Base-by-base conservation (phyloP, 176 grass and related monocot genomes). In the Areca catechu region DNA sequence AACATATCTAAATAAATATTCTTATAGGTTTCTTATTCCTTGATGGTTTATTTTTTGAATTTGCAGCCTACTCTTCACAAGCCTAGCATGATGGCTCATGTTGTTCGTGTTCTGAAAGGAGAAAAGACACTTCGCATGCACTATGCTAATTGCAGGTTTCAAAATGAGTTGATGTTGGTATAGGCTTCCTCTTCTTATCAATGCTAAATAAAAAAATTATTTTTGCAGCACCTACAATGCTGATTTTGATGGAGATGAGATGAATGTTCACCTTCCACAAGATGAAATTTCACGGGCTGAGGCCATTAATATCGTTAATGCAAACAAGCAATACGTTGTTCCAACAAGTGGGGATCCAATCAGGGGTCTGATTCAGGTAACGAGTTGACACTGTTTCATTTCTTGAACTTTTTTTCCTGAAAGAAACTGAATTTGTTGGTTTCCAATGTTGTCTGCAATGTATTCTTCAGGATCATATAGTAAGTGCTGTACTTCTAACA, bases 241-340 rank as follows among this genome's bases (percentile, higher is more conserved):
- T 71, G 91, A 96, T 96, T 96, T 96, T 90, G 91, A 96, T 48
- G 91, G 91, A 67, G 91, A 96, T 79, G 91, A 96, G 76, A 96
- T 96, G 91, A 96, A 96, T 65, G 86, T 96, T 43, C 91, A 96
- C 73, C 63, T 96, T 24, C 91, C 86, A 16, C 91, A 96, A 90
- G 91, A 96, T 84, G 91, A 96, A 83, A 84, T 96, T 81, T 86
- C 91, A 50, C 91, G 91, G 1, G 74, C 91, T 65, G 91, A 96
- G 54, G 86, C 91, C 49, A 71, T 90, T 54, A 96, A 87, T 60
- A 96, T 96, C 68, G 86, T 87, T 73, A 79, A 90, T 61, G 91
- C 91, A 29, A 96, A 96, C 70, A 90, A 90, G 72, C 91, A 96
- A 67, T 96, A 90, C 69, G 84, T 84, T 76, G 86, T 85, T 72